Percentiles rank a stretch among this genome's conserved stretches.
These are phyloP conservation scores for Psilocybe tampanensis DNA, from an alignment of 768 basidiomycete genomes.

Conservation along the genomic window DNA sequence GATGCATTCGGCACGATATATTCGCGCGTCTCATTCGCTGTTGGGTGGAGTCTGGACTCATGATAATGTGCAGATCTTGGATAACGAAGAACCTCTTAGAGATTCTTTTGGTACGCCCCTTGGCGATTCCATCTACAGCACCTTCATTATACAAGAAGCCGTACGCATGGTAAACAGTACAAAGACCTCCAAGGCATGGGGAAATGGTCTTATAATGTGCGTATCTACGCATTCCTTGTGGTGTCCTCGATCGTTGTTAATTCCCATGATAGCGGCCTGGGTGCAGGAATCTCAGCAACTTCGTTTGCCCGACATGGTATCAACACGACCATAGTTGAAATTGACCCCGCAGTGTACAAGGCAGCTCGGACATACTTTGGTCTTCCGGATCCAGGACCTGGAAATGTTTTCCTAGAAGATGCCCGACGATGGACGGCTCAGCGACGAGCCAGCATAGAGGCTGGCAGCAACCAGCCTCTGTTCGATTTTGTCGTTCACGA, in stretches of 20 bases:
- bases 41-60: constrained; percentile 83
- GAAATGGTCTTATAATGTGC: constrained; percentile 76
- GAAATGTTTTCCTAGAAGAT: constrained; percentile 73
- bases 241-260: constrained; percentile 15
- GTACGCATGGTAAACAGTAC: constrained; percentile 67
- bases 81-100: constrained; percentile 39
- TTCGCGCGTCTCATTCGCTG: constrained; percentile 67
- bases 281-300: constrained; percentile 79
- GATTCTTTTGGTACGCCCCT: constrained; percentile 58
- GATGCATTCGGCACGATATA: constrained; percentile 57
- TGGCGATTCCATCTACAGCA: constrained; percentile 80
- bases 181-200: constrained; percentile 32
- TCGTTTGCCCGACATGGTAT: constrained; percentile 72
- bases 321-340: constrained; percentile 84
- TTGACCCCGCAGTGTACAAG: constrained; percentile 88
- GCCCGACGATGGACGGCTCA: constrained; percentile 70
- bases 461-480: constrained; percentile 30
- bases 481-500: constrained; percentile 87
- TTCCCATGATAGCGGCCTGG: constrained; percentile 69
- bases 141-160: constrained; percentile 89
- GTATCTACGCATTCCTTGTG: constrained; percentile 23
- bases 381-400: constrained; percentile 62
- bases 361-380: constrained; percentile 82
- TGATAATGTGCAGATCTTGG: constrained; percentile 43
- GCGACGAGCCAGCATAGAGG: constrained; percentile 30